Conservation (phyloP, 257 asterid species). For the Perilla frutescens region DNA sequence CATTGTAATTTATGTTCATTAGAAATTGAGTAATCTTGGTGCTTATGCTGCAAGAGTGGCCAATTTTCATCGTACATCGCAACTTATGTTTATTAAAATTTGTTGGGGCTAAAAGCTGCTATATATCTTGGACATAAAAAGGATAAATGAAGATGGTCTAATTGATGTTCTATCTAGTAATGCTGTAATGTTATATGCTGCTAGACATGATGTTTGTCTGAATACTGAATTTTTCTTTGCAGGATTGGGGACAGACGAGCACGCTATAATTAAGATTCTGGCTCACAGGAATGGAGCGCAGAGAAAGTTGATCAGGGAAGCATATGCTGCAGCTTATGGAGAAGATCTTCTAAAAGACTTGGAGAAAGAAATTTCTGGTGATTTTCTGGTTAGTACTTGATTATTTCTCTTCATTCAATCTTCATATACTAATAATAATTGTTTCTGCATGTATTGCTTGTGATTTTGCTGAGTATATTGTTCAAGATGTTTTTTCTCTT, state of each 20-base stretch:
- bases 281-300: constrained; percentile 87
- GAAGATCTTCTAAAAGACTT: constrained; percentile 83
- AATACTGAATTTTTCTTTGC: constrained; percentile 29
- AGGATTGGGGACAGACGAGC: constrained; percentile 93
- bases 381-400: constrained; percentile 61
- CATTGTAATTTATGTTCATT: not conserved
- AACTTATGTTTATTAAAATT: not conserved
- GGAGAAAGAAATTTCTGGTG: constrained; percentile 82
- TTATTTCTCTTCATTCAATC: not conserved
- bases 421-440: not conserved
- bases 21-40: not conserved
- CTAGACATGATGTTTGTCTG: not conserved
- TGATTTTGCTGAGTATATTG: not conserved
- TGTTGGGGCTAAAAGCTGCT: not conserved
- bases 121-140: constrained; percentile 1
- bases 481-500: not conserved
- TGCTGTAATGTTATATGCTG: not conserved
- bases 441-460: not conserved
- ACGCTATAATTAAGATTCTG: constrained; percentile 61
- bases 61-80: not conserved
- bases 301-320: constrained; percentile 69
- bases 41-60: not conserved
- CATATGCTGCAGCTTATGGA: constrained; percentile 71
- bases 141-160: constrained; percentile 1
- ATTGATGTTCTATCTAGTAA: not conserved